These are phyloP conservation scores for Chrysoporthe austroafricana DNA, from an alignment of 2,329 filamentous ascomycete species.

Conservation along the genomic window DNA sequence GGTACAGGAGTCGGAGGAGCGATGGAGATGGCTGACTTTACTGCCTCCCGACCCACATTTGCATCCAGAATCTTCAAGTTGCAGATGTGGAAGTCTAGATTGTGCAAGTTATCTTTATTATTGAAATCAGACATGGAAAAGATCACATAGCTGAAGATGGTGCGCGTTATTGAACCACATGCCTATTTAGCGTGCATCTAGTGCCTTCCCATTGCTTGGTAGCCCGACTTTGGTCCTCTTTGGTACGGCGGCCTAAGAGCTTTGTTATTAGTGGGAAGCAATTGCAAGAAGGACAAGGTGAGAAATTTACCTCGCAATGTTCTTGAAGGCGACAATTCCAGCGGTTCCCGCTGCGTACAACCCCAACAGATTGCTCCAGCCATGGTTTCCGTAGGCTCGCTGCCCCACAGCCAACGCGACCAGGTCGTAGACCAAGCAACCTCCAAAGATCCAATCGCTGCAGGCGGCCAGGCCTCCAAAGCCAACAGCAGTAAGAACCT, in stretches of 20 bases:
- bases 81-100: too few species aligned
- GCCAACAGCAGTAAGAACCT: conserved; percentile 56
- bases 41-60: too few species aligned
- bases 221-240: background rate
- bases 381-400: conserved; percentile 43
- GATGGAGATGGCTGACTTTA: too few species aligned
- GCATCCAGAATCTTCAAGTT: too few species aligned
- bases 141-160: background rate
- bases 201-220: background rate
- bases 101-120: too few species aligned
- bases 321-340: conserved; percentile 56
- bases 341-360: conserved; percentile 55
- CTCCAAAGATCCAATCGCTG: conserved; percentile 65
- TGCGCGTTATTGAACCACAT: background rate
- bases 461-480: conserved; percentile 52
- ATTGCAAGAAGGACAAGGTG: background rate
- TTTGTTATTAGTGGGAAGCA: background rate
- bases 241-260: background rate
- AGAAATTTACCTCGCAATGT: conserved; percentile 49
- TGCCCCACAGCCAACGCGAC: conserved; percentile 59
- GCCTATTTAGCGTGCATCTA: too few species aligned
- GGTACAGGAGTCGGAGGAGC: too few species aligned
- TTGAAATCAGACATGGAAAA: background rate
- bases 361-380: conserved; percentile 56
- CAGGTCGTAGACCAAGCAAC: conserved; percentile 62